Base-by-base conservation (phyloP, 306 rosid species). In the Spatholobus suberectus region DNA sequence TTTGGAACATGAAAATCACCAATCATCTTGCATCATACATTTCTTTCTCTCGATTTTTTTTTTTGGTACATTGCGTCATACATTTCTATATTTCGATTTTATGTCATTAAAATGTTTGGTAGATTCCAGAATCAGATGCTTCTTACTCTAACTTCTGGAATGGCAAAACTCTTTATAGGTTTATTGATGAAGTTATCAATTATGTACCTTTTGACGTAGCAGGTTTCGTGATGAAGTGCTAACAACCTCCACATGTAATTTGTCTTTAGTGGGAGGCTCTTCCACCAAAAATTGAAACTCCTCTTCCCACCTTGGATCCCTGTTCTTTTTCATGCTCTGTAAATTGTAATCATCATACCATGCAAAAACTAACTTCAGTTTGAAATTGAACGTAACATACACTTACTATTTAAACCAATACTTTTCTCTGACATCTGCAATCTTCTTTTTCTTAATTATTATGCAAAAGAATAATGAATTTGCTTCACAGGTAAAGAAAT, bases 301-400 rank as follows among this genome's bases (percentile, higher is more conserved):
- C 70, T 95, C 97, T 35, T 86, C 97, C 98, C 98, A 95, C 62
- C 97, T 89, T 14, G 98, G 98, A 86, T 95, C 97, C 84, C 95
- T 90, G 82, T 77, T 93, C 86, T 92, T 95, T 81, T 92, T 95
- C 72, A 95, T 18, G 24, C 4, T 80, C 97, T 95, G 75, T 46
- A 85, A 44, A 20, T 67, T 38, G 10, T 20, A 67, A 18, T 18
- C 41, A 74, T 17, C 67, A 80, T 29, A 38, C 2, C 23, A 35
- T 12, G 38, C 11, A 75, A 34, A 65, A 23, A 52, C 14, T 12
- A 24, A 51, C 15, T 67, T 51, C 47, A 29, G 9, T 55, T 61
- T 51, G 47, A 15, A 27, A 55, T 7, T 14, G 8, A 43, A 10
- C 27, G 4, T 6, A 23, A 65, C 57, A 61, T 4, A 27, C 15